A percentile compares a stretch with the other conserved stretches of the same genome.
Conservation (phyloP, 345 rosid genomes). For the Lepidium didymum region DNA sequence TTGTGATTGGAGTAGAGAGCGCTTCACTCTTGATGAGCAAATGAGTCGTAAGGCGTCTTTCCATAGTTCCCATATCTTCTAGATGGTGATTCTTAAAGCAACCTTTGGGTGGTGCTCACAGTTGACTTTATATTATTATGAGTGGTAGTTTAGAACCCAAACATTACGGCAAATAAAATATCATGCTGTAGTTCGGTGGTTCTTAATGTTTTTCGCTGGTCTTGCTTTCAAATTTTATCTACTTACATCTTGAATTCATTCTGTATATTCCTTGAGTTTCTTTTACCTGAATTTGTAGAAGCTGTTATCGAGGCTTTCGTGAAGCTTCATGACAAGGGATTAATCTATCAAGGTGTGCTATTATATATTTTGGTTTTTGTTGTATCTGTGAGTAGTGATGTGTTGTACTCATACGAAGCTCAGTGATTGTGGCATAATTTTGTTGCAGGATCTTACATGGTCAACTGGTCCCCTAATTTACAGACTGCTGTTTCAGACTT, state of each 20-base stretch:
- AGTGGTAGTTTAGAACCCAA: not conserved
- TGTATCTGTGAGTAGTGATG: not conserved
- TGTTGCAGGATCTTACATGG: constrained; percentile 84
- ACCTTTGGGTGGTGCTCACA: not conserved
- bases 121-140: not conserved
- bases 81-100: not conserved
- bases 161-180: not conserved
- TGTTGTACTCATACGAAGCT: not conserved
- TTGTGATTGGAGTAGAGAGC: constrained; percentile 96
- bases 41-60: constrained; percentile 90
- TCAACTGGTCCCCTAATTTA: constrained; percentile 97
- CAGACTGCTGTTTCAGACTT: constrained; percentile 99
- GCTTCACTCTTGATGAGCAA: constrained; percentile 92
- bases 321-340: constrained; percentile 88
- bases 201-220: not conserved
- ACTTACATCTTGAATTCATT: not conserved
- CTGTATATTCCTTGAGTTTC: constrained; percentile 9
- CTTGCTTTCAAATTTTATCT: not conserved
- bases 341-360: constrained; percentile 78
- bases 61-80: constrained; percentile 23
- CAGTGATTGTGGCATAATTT: constrained; percentile 12
- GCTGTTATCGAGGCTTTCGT: constrained; percentile 91
- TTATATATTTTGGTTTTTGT: not conserved
- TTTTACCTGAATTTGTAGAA: constrained; percentile 39
- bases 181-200: not conserved